Evolutionary conservation across 352 stramenopile genomes (phyloP).

Genomic region (Aphanomyces invadans): DNA sequence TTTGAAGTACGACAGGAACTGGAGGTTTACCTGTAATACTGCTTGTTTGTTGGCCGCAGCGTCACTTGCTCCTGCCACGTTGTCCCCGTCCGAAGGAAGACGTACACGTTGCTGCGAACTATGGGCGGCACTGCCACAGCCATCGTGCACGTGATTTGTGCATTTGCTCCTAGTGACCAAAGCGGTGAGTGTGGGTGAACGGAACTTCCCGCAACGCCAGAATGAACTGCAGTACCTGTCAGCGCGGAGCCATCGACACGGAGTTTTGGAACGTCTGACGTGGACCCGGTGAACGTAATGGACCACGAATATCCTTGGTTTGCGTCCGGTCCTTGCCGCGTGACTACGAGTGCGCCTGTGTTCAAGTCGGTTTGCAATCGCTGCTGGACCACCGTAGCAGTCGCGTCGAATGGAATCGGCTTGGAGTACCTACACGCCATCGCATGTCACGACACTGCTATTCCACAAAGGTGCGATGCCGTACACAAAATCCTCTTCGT

Average conservation of each 20-base stretch:
- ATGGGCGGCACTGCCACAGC: constrained; percentile 45
- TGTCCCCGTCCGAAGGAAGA: constrained; percentile 45
- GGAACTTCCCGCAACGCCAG: background rate
- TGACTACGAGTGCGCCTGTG: constrained; percentile 62
- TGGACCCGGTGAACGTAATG: constrained; percentile 63
- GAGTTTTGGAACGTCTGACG: constrained; percentile 48
- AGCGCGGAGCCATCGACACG: constrained; percentile 40
- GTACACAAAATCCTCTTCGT: constrained; percentile 18
- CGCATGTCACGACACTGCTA: too few relatives aligned
- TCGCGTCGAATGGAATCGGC: constrained; percentile 48
- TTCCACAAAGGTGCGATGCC: too few relatives aligned
- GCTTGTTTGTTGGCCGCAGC: constrained; percentile 85
- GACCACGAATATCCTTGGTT: constrained; percentile 72
- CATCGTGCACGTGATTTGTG: constrained; percentile 34
- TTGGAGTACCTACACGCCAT: background rate
- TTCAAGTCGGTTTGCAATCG: constrained; percentile 62
- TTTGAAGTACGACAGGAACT: too few relatives aligned
- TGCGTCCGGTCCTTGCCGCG: constrained; percentile 41
- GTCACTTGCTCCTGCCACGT: constrained; percentile 80
- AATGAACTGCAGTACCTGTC: constrained; percentile 23
- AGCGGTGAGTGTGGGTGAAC: background rate
- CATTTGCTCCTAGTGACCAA: background rate
- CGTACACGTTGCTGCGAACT: constrained; percentile 53
- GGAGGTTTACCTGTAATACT: constrained; percentile 62
- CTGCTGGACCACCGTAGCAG: constrained; percentile 34